phyloP scores from a whole-genome alignment of 2,329 filamentous ascomycete genomes.

The Phaeophleospora eucalypticola region DNA sequence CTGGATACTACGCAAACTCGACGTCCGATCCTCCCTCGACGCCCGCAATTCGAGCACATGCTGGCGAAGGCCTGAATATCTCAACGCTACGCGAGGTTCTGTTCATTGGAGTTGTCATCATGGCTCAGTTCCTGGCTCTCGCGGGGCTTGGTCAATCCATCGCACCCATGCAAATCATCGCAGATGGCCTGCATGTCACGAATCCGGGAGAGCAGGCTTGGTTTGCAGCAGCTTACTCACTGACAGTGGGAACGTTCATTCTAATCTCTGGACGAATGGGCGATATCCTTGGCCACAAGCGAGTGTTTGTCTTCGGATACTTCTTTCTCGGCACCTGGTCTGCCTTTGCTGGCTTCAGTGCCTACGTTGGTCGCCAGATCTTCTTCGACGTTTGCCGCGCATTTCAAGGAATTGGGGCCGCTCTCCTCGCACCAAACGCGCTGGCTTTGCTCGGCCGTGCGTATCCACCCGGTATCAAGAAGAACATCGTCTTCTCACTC shows the following conservation, averaged over 20 bases:
- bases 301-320: constrained; percentile 39
- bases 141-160: constrained; percentile 31
- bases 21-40: neutral
- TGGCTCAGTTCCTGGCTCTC: constrained; percentile 28
- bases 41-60: neutral
- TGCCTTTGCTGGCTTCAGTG: constrained; percentile 37
- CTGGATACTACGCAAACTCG: neutral
- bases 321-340: constrained; percentile 40
- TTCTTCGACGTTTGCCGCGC: constrained; percentile 38
- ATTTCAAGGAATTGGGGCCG: constrained; percentile 40
- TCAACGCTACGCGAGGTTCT: constrained; percentile 22
- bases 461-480: constrained; percentile 35
- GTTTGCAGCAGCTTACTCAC: constrained; percentile 41
- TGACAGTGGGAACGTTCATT: constrained; percentile 45
- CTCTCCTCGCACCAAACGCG: constrained; percentile 36
- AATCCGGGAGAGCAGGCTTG: constrained; percentile 42
- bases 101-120: constrained; percentile 25
- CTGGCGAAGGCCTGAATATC: constrained; percentile 11
- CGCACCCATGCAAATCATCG: constrained; percentile 44
- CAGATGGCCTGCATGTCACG: constrained; percentile 36
- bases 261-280: constrained; percentile 42
- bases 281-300: constrained; percentile 41
- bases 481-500: constrained; percentile 38
- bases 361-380: constrained; percentile 27
- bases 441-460: constrained; percentile 35